Conservation (phyloP, 768 basidiomycete genomes). For the Pulveroboletus sp. region DNA sequence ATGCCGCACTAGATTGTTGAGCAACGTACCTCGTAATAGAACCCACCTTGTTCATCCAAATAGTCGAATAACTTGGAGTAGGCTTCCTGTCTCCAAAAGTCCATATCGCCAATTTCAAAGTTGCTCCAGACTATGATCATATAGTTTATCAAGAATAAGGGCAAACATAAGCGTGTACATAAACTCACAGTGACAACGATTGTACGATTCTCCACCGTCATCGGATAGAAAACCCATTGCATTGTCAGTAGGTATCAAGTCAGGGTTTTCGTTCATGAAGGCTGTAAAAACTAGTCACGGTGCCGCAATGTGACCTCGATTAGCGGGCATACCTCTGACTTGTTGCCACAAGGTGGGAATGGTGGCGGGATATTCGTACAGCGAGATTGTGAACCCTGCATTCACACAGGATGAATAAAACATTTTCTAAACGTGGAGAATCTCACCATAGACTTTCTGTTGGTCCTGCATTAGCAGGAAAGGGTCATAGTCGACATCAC, state of each 20-base stretch:
- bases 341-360: conserved; percentile 78
- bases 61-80: conserved; percentile 83
- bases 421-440: conserved; percentile 3
- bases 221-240: conserved; percentile 75
- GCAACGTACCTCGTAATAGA: conserved; percentile 79
- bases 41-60: conserved; percentile 80
- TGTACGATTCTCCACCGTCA: conserved; percentile 64
- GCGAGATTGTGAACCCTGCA: conserved; percentile 73
- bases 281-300: conserved; percentile 38
- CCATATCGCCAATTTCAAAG: conserved; percentile 86
- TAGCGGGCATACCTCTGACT: conserved; percentile 53
- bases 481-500: conserved; percentile 76
- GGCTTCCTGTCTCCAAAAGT: conserved; percentile 83
- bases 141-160: conserved; percentile 1
- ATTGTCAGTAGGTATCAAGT: conserved; percentile 61
- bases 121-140: conserved; percentile 59
- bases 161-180: not conserved
- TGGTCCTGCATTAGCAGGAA: conserved; percentile 79
- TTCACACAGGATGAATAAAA: conserved; percentile 20
- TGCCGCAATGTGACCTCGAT: not conserved
- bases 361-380: conserved; percentile 77
- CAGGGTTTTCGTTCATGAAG: conserved; percentile 62
- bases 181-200: conserved; percentile 72
- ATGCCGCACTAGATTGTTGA: not conserved
- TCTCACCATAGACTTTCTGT: conserved; percentile 77